Percentiles rank a stretch among this genome's conserved stretches.
These are phyloP conservation scores for Albizia julibrissin DNA, from an alignment of 306 rosid genomes.

Conservation along the genomic window DNA sequence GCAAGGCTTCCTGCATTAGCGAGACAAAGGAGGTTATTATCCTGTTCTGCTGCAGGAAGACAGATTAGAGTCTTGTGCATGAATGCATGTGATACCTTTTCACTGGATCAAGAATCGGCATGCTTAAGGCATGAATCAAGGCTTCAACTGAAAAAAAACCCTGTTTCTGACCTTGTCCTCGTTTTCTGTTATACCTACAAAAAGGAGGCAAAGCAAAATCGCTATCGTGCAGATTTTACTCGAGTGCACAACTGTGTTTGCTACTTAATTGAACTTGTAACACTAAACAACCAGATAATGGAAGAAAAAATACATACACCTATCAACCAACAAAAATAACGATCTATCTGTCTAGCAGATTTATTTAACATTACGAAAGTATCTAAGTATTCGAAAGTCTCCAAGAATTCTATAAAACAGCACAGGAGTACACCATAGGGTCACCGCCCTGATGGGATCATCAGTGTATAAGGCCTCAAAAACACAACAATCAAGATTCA, in stretches of 20 bases:
- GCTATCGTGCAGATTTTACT: not conserved
- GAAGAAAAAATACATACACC: not conserved
- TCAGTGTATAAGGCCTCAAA: not conserved
- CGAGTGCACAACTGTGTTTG: not conserved
- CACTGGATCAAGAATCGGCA: constrained; percentile 73
- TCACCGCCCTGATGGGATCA: not conserved
- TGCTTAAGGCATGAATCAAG: constrained; percentile 84
- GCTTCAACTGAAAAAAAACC: constrained; percentile 91
- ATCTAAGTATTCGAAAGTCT: not conserved
- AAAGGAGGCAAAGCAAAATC: not conserved
- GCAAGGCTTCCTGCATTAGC: constrained; percentile 69
- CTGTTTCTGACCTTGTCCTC: constrained; percentile 91
- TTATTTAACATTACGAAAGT: not conserved
- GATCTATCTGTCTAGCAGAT: not conserved
- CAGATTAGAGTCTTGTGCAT: not conserved
- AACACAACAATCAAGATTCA: not conserved
- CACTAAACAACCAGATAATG: not conserved
- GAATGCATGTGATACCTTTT: constrained; percentile 52
- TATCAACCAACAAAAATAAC: not conserved
- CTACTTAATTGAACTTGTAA: not conserved
- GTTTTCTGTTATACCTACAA: constrained; percentile 73
- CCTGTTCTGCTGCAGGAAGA: not conserved
- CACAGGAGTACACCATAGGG: not conserved
- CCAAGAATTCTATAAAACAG: not conserved
- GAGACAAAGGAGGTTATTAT: not conserved